phyloP scores from a whole-genome alignment of 208 protist species.

The Wallacemonas sp. region DNA sequence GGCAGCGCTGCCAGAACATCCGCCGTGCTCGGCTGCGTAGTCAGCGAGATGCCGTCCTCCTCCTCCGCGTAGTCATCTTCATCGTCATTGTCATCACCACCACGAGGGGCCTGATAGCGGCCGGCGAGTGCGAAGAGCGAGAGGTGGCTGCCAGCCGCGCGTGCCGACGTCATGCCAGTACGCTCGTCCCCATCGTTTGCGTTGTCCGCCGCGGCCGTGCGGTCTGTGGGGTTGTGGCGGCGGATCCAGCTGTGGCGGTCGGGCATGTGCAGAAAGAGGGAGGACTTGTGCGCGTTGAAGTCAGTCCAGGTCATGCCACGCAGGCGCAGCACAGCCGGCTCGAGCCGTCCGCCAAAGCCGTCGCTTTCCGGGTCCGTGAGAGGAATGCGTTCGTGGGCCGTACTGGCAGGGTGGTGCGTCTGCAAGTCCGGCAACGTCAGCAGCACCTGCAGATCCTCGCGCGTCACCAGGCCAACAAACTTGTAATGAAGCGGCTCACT shows the following conservation, averaged over 20 bases:
- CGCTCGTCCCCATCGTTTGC: background rate
- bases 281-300: constrained; percentile 73
- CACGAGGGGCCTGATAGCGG: background rate
- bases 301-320: constrained; percentile 78
- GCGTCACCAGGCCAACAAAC: constrained; percentile 88
- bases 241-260: constrained; percentile 46
- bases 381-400: constrained; percentile 2
- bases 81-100: background rate
- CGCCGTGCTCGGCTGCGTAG: background rate
- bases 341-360: constrained; percentile 47
- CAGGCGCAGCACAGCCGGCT: constrained; percentile 39
- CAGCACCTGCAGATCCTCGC: constrained; percentile 77
- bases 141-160: background rate
- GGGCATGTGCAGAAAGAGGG: constrained; percentile 54
- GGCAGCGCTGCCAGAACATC: constrained; percentile 34
- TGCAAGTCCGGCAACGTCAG: background rate
- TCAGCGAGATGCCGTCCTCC: background rate
- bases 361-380: constrained; percentile 36
- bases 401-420: background rate
- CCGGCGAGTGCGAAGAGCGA: constrained; percentile 9
- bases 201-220: background rate
- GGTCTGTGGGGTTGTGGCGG: constrained; percentile 21
- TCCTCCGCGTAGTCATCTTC: background rate
- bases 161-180: background rate
- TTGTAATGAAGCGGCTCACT: constrained; percentile 38